Base-by-base conservation (phyloP, 371 early-diverging fungal genomes). In the Rhizomucor pusillus region DNA sequence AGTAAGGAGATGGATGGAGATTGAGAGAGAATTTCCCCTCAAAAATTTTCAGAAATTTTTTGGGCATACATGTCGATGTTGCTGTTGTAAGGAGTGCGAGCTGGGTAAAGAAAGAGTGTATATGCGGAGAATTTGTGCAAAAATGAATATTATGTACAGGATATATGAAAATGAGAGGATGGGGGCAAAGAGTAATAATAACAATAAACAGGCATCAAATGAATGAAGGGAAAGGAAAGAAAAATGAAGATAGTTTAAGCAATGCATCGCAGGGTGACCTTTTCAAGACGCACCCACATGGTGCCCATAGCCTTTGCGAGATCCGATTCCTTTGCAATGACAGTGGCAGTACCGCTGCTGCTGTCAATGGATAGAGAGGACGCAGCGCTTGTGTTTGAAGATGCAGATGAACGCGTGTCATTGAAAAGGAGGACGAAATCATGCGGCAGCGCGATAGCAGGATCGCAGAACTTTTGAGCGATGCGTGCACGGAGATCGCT, bases 201-300 rank as follows among this genome's bases (percentile, higher is more conserved):
- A 14, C 37, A 14, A 37, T 14, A 37, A 11, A 11, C 14, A 11
- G 9, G 9, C 37, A 37, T 9, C 9, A 14, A 37, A 37, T 37
- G 37, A 37, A 37, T 37, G 37, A 37, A 11, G 37, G 37, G 9
- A 37, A 9, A 37, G 16, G n/a, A 50, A 50, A 37, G 22, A 39
- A 39, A 39, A 23, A 34, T n/a, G 54, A 25, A 40, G 47, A 36
- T 11, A 4, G 25, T 16, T 36, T 52, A 40, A 50, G 48, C 54
- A 49, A 62, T 55, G 36, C 63, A 62, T 35, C 67, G 59, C 19
- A 67, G 29, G 9, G 63, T 60, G 35, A 67, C 63, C 35, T 67
- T 67, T 12, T 61, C 58, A 20, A 57, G 47, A 16, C 59, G 57
- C 13, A 46, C 50, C 67, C 67, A 67, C 33, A 55, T 25, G 18